A percentile compares a stretch with the other conserved stretches of the same genome.
These are phyloP conservation scores for Bipolaris oryzae DNA, from an alignment of 2,329 filamentous ascomycete species.

Conservation along the genomic window DNA sequence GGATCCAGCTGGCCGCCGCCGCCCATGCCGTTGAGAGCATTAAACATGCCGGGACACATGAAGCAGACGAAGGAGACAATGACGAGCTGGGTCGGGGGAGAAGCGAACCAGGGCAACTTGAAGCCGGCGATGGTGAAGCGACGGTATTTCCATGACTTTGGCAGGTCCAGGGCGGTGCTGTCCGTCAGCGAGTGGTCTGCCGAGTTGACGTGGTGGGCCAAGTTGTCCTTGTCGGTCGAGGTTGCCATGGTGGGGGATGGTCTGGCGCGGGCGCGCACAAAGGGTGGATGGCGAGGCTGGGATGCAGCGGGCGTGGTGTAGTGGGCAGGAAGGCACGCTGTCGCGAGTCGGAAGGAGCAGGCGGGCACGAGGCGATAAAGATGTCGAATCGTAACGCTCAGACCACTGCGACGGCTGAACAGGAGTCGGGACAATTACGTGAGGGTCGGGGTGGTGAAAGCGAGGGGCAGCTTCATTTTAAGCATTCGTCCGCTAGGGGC, in stretches of 20 bases:
- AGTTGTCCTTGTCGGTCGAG: slow-evolving; percentile 31
- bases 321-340: background rate
- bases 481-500: slow-evolving; percentile 34
- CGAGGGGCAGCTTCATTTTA: slow-evolving; percentile 36
- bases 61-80: slow-evolving; percentile 61
- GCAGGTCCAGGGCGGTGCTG: slow-evolving; percentile 42
- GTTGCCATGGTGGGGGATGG: slow-evolving; percentile 29
- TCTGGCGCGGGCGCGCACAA: background rate
- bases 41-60: slow-evolving; percentile 62
- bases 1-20: slow-evolving; percentile 56
- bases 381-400: slow-evolving; percentile 18
- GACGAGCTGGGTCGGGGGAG: slow-evolving; percentile 55
- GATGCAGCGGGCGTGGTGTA: background rate
- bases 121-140: slow-evolving; percentile 49
- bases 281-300: background rate
- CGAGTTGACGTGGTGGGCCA: slow-evolving; percentile 34
- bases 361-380: slow-evolving; percentile 15
- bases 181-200: slow-evolving; percentile 42
- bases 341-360: background rate
- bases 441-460: slow-evolving; percentile 21
- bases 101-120: slow-evolving; percentile 57
- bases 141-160: slow-evolving; percentile 57
- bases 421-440: slow-evolving; percentile 23
- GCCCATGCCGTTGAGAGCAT: slow-evolving; percentile 58
- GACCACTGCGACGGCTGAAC: slow-evolving; percentile 15